Evolutionary conservation across 495 filamentous ascomycete genomes (phyloP).

Genomic region (Hypoxylon intermedium): DNA sequence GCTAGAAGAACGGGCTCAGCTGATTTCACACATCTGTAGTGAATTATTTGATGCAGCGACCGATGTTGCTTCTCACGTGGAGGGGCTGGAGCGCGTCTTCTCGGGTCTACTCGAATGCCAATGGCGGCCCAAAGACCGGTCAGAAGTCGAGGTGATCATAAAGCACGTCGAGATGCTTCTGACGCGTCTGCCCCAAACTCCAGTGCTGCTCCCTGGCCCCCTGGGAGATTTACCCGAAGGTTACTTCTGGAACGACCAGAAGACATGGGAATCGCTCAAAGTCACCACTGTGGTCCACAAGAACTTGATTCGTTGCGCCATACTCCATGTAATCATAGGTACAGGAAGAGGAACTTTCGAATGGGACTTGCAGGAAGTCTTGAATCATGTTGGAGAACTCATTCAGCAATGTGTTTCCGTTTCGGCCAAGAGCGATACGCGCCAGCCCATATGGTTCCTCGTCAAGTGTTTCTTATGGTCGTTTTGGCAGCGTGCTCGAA

Average conservation of each 20-base stretch:
- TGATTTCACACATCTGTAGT: neutral
- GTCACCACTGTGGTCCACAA: neutral
- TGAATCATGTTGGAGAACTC: neutral
- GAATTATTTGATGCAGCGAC: neutral
- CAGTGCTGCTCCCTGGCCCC: neutral
- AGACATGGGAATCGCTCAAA: neutral
- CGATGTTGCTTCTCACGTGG: neutral
- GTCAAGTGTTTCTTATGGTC: neutral
- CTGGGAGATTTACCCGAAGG: neutral
- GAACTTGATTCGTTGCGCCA: neutral
- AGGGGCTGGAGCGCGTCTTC: neutral
- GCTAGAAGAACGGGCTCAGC: neutral
- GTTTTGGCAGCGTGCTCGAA: neutral
- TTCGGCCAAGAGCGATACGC: neutral
- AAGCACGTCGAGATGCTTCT: neutral
- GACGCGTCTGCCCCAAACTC: neutral
- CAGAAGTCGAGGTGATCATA: neutral
- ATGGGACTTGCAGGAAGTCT: neutral
- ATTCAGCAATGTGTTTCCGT: neutral
- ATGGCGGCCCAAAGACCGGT: neutral
- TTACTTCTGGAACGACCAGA: neutral
- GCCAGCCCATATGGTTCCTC: neutral
- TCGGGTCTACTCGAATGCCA: neutral
- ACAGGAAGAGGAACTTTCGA: neutral
- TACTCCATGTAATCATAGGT: neutral